Base-by-base conservation (phyloP, 306 rosid species). In the Acacia acuminata region DNA sequence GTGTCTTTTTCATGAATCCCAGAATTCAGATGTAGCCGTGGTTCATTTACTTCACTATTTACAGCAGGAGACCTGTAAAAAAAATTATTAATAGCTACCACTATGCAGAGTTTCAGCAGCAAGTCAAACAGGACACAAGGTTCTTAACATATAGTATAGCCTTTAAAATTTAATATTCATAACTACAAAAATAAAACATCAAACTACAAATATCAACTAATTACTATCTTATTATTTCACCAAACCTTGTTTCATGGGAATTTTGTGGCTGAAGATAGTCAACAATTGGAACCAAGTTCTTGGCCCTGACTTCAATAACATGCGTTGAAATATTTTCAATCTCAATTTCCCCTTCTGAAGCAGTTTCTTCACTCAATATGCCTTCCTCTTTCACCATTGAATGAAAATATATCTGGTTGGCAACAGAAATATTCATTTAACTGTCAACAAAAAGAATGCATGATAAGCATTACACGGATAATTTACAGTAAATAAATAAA, bases 391-490 rank as follows among this genome's bases (percentile, higher is more conserved):
- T 83, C 60, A 50, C 74, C 86, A 90, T 83, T 10, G 80, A 81
- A 70, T 94, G 98, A 83, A 94, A 94, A 84, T 85, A 89, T 60
- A 94, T 86, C 98, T 94, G 85, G 40, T 50, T 79, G 88, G 84
- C 43, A 45, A 87, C 70, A 78, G 51, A 40, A 64, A 30, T 27
- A 71, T 45, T 77, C 34, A 55, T 78, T 73, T 83, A 40, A 68
- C 70, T n/a, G 64, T 47, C 84, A 76, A 42, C 38, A 40, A 78
- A 73, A 73, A 78, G 56, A 64, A 76, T 4, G 47, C 40, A 75
- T 11, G 24, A 30, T 55, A 36, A 72, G 30, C 73, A 51, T 19
- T 13, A 58, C 47, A 71, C 32, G 63, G 20, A 82, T n/a, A 64
- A 24, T 60, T 38, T 61, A 24, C 53, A 71, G 32, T 80, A 72